Base-by-base conservation (phyloP, 805 yeast species). In the Lachancea dasiensis region DNA sequence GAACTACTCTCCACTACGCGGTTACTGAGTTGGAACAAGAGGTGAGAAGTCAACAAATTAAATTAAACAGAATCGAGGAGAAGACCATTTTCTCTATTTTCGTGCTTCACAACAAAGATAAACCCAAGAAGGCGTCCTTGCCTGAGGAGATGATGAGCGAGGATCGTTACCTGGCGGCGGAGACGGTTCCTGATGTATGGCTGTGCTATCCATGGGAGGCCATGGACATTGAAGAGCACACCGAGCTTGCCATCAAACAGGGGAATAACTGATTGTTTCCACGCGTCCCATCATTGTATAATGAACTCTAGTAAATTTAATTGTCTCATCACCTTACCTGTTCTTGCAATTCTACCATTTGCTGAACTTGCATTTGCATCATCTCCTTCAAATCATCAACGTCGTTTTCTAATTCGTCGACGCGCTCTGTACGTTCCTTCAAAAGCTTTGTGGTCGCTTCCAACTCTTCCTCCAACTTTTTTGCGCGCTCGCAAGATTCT, bases 161-260 rank as follows among this genome's bases (percentile, higher is more conserved):
- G 22, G 81, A 81, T 37, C 70, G 76, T 44, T 86, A 86, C 58
- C 60, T 79, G 32, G 82, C 86, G 35, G 95, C 90, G 27, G 69
- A 74, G 49, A 79, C 83, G 27, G 81, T 82, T 27, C 78, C 77
- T 18, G 95, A 85, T 55, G 67, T 66, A 52, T 85, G 95, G 95
- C 77, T 85, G 50, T 87, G 90, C 28, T 85, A 86, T 61, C 95
- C 95, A 27, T 85, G 95, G 94, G 95, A 86, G 57, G 81, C 92
- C 14, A 64, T 61, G 19, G 92, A 85, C 60, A 86, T 85, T 49
- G 95, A 83, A 52, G 69, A 68, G 45, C 95, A 85, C 58, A 80
- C 92, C 17, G 67, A 67, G 47, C 53, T 56, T 25, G 90, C 94
- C 20, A 64, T 66, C 37, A 67, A 63, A 36, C 94, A 84, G 63